Conservation (phyloP, 768 basidiomycete species). For the Pisolithus orientalis region DNA sequence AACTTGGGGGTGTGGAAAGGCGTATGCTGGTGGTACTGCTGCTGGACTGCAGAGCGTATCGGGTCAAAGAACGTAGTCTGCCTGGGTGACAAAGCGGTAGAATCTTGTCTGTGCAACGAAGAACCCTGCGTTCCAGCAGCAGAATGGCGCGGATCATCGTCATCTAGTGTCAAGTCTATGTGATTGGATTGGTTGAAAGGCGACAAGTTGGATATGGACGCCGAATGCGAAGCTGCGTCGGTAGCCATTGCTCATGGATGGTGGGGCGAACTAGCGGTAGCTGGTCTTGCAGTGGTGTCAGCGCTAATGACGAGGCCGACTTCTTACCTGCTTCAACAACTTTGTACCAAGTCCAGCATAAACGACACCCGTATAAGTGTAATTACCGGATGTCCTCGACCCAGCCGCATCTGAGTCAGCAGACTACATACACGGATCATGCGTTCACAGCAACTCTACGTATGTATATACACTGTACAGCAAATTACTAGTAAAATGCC, state of each 20-base stretch:
- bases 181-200: conserved; percentile 41
- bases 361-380: neutral
- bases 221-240: conserved; percentile 26
- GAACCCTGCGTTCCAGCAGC: conserved; percentile 25
- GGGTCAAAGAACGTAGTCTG: conserved; percentile 12
- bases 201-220: conserved; percentile 29
- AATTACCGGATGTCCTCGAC: neutral
- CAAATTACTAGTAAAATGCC: neutral
- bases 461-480: neutral
- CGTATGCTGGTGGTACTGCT: conserved; percentile 14
- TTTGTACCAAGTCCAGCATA: neutral
- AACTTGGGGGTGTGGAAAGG: conserved; percentile 23
- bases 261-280: neutral
- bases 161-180: conserved; percentile 70
- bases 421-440: neutral
- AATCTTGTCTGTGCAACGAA: conserved; percentile 34
- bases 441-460: neutral
- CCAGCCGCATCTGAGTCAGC: neutral
- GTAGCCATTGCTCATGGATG: conserved; percentile 23
- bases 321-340: neutral
- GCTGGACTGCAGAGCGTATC: conserved; percentile 16
- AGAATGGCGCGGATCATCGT: conserved; percentile 39
- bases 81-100: conserved; percentile 4
- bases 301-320: neutral
- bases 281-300: conserved; percentile 1